Base-by-base conservation (phyloP, 192 early-diverging fungal genomes). In the Podochytrium sp. region DNA sequence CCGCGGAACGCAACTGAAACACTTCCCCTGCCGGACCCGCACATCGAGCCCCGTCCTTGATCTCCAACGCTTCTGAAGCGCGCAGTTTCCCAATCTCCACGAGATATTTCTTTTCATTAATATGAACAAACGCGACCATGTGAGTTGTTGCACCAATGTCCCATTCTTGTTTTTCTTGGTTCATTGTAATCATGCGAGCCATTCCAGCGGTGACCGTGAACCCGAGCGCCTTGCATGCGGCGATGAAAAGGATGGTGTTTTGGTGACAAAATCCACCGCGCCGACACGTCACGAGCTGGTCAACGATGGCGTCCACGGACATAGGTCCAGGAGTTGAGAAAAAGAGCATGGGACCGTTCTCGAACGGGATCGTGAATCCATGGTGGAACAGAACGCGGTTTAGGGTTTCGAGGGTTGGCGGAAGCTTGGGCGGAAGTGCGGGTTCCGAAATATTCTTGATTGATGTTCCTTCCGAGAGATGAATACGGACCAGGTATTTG, bases 191-290 rank as follows among this genome's bases (percentile, higher is more conserved):
- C 18, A 20, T 65, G n/a, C 42, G 12, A 7, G 42, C 39, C 7
- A 51, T 10, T 47, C 64, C 64, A 10, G 30, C 16, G 6, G 40
- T 16, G 1, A 39, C 64, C 2, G 14, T 50, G 30, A 50, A 65
- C 2, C 64, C 64, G 7, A 65, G 29, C 7, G 40, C 42, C 27
- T 33, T 14, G 25, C 42, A 32, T 10, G 43, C 64, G 34, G 41
- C 43, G n/a, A 30, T 16, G 7, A 65, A 18, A 10, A 65, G 18
- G n/a, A 49, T 65, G 64, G 10, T 61, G 30, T 61, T 33, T 27
- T 38, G 47, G 4, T 49, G 49, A 34, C 64, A 65, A 33, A 47
- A 65, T 20, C 64, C 64, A 25, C 64, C 64, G 12, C 64, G 38
- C 25, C 34, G 27, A 18, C 6, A 18, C 1, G 27, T 38, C 1